Evolutionary conservation across 1,284 basidiomycete species (phyloP).

Genomic region (Pseudozyma pruni): DNA sequence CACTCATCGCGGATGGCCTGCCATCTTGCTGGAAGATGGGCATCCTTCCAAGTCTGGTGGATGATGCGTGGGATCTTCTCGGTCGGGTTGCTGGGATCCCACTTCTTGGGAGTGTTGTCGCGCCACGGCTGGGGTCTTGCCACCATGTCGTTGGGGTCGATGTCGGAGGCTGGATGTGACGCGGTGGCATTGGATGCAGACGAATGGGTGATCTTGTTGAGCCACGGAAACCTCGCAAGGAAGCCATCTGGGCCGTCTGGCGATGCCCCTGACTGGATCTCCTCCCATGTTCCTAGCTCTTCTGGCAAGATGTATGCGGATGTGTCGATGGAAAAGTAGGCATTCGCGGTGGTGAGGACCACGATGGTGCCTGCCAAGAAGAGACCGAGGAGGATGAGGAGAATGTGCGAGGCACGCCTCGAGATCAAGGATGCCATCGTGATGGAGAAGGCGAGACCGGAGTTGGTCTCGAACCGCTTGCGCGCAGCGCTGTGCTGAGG

Average conservation of each 20-base stretch:
- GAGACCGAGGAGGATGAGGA: slow-evolving; percentile 82
- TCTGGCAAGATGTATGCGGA: slow-evolving; percentile 57
- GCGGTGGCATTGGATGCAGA: slow-evolving; percentile 5
- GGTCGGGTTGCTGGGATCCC: slow-evolving; percentile 40
- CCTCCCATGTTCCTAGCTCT: slow-evolving; percentile 63
- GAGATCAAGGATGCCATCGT: slow-evolving; percentile 51
- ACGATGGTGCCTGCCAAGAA: slow-evolving; percentile 89
- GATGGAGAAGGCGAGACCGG: not conserved
- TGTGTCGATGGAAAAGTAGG: slow-evolving; percentile 81
- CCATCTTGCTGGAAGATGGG: slow-evolving; percentile 86
- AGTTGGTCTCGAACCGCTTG: not conserved
- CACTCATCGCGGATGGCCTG: slow-evolving; percentile 70
- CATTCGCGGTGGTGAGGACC: slow-evolving; percentile 88
- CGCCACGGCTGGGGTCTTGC: slow-evolving; percentile 38
- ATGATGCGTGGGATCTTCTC: slow-evolving; percentile 84
- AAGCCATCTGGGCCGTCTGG: slow-evolving; percentile 51
- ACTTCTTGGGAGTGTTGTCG: slow-evolving; percentile 41
- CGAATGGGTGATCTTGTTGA: slow-evolving; percentile 39
- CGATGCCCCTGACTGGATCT: slow-evolving; percentile 53
- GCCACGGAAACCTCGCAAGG: slow-evolving; percentile 48
- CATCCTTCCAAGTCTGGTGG: slow-evolving; percentile 98
- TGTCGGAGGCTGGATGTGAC: slow-evolving; percentile 8
- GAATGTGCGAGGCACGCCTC: slow-evolving; percentile 60
- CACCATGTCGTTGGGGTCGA: slow-evolving; percentile 17
- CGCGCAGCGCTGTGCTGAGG: no score